Base-by-base conservation (phyloP, 768 basidiomycete species). In the Hypholoma fasciculare region DNA sequence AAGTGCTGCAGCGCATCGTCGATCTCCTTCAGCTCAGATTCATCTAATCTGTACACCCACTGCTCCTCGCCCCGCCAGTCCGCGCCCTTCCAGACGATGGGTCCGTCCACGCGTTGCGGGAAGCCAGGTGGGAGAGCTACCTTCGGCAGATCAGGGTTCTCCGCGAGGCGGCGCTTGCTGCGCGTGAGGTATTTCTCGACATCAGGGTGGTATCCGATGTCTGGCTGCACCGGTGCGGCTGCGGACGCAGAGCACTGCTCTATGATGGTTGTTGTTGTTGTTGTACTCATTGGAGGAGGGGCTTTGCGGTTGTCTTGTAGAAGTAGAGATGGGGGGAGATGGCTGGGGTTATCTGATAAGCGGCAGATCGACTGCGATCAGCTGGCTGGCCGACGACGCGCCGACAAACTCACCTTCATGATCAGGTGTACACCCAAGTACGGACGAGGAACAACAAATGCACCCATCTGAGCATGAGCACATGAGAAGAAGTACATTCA, bases 41-140 rank as follows among this genome's bases (percentile, higher is more conserved):
- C 59, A 47, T 60, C 74, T 34, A 80, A 70, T 16, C 70, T 62
- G 59, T 76, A 76, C 7, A 78, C 76, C 78, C 78, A 80, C 59
- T 78, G 74, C 19, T 72, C 68, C 57, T 79, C 77, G 50, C 63
- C 65, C 43, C 63, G 72, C 74, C 76, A 80, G 60, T 78, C 76
- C 23, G 69, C 73, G 17, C 77, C 78, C 50, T 78, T 73, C 78
- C 78, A 80, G n/a, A 79, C 77, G 38, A 75, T 74, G 2, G 77
- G 78, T 0, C 75, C 73, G 19, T 69, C 63, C 4, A 77, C 64
- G 48, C 69, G 56, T 23, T 64, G 58, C 7, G 78, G 77, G 56
- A 75, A 80, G 14, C 72, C 72, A 0, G 66, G 62, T 8, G 79
- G 78, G 12, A 79, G 70, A 5, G 75, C 63, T 16, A 63, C 62